Conservation (phyloP, 2,329 filamentous ascomycete genomes). For the Claviceps sp. region DNA sequence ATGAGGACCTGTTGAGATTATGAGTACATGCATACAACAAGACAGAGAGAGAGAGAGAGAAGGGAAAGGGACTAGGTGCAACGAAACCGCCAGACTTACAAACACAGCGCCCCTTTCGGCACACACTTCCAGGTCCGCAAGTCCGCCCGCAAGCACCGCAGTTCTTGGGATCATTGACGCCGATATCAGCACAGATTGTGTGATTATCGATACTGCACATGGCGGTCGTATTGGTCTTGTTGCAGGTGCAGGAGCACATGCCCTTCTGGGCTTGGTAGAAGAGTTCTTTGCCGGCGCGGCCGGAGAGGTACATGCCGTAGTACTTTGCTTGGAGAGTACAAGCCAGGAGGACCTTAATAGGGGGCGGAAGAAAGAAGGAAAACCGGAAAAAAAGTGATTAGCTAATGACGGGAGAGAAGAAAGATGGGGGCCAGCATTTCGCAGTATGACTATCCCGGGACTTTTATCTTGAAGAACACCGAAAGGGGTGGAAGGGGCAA, state of each 20-base stretch:
- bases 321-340: background rate
- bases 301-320: background rate
- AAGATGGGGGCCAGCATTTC: too few relatives aligned
- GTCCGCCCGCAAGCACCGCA: background rate
- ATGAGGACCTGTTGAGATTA: background rate
- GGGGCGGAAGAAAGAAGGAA: background rate
- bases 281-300: background rate
- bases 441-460: too few relatives aligned
- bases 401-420: background rate
- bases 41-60: background rate
- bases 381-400: background rate
- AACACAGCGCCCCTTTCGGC: background rate
- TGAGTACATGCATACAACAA: background rate
- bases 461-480: background rate
- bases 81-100: background rate
- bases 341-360: background rate
- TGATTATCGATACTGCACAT: background rate
- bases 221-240: background rate
- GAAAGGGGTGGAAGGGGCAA: background rate
- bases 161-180: background rate
- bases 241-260: conserved; percentile 1
- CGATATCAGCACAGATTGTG: background rate
- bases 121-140: background rate
- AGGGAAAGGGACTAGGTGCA: background rate
- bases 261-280: background rate